A percentile compares a stretch with the other conserved stretches of the same genome.
Conservation (phyloP, 73 alveolate species). For the Durusdinium trenchii region DNA sequence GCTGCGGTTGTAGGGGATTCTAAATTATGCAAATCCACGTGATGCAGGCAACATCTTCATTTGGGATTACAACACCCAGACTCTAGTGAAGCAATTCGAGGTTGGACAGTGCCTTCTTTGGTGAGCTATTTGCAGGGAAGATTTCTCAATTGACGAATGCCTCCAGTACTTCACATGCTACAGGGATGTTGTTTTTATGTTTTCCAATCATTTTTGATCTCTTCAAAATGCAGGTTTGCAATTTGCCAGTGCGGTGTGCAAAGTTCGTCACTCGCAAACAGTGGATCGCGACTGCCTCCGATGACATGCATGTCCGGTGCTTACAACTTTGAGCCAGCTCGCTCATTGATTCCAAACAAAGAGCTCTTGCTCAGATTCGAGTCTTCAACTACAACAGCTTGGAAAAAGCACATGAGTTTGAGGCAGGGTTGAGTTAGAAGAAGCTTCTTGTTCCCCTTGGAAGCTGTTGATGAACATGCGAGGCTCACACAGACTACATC, state of each 20-base stretch:
- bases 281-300: slow-evolving; percentile 94
- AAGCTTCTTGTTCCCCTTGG: background rate
- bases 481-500: slow-evolving; percentile 99
- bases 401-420: slow-evolving; percentile 98
- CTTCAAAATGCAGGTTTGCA: slow-evolving; percentile 97
- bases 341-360: background rate
- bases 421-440: background rate
- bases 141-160: background rate
- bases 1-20: too few species aligned
- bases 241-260: slow-evolving; percentile 99
- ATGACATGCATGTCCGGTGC: slow-evolving; percentile 87
- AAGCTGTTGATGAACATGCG: slow-evolving; percentile 47
- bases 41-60: slow-evolving; percentile 98
- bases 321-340: background rate
- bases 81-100: slow-evolving; percentile 96
- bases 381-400: slow-evolving; percentile 99
- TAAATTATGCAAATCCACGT: background rate
- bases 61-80: slow-evolving; percentile 99
- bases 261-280: slow-evolving; percentile 98
- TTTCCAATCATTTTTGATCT: slow-evolving; percentile 96
- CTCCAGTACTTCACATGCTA: background rate
- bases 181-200: background rate
- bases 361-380: slow-evolving; percentile 96
- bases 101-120: background rate
- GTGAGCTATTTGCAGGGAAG: background rate